A percentile compares a stretch with the other conserved stretches of the same genome.
These are phyloP conservation scores for Aspergillus cristatus DNA, from an alignment of 495 filamentous ascomycete genomes.

Conservation along the genomic window DNA sequence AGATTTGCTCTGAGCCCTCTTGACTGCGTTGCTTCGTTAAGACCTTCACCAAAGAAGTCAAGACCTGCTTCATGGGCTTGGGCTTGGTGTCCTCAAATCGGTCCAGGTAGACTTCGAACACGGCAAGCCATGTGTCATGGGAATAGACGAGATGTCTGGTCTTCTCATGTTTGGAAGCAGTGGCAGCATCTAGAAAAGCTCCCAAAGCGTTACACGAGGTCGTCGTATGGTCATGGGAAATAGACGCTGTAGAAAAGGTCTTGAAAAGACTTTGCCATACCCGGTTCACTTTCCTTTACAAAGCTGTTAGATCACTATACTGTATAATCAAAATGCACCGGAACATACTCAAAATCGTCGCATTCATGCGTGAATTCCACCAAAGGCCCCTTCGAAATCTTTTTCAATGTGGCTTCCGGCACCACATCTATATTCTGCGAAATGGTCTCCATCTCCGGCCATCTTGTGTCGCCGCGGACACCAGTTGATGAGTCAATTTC, in stretches of 20 bases:
- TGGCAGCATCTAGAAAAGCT: conserved; percentile 38
- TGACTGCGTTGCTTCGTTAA: conserved; percentile 39
- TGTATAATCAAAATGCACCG: neutral
- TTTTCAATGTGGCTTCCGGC: conserved; percentile 25
- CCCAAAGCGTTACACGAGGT: conserved; percentile 38
- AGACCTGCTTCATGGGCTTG: conserved; percentile 64
- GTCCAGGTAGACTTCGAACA: conserved; percentile 64
- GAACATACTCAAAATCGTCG: conserved; percentile 27
- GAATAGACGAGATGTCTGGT: conserved; percentile 37
- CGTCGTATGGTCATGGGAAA: conserved; percentile 31
- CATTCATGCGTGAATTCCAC: conserved; percentile 27
- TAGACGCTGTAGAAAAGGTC: conserved; percentile 29
- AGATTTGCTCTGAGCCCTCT: conserved; percentile 12
- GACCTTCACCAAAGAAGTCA: conserved; percentile 48
- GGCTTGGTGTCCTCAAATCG: conserved; percentile 66
- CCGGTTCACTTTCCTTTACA: conserved; percentile 25
- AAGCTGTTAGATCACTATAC: conserved; percentile 10
- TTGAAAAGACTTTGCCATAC: conserved; percentile 29
- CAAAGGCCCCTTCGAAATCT: conserved; percentile 32
- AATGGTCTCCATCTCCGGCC: conserved; percentile 28
- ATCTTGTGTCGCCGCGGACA: conserved; percentile 4
- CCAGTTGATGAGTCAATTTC: conserved; percentile 10
- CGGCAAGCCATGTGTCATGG: conserved; percentile 40
- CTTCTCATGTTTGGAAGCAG: conserved; percentile 20
- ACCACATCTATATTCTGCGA: conserved; percentile 29